Evolutionary conservation across 805 yeast genomes (phyloP).

Genomic region (Naumovozyma baii): DNA sequence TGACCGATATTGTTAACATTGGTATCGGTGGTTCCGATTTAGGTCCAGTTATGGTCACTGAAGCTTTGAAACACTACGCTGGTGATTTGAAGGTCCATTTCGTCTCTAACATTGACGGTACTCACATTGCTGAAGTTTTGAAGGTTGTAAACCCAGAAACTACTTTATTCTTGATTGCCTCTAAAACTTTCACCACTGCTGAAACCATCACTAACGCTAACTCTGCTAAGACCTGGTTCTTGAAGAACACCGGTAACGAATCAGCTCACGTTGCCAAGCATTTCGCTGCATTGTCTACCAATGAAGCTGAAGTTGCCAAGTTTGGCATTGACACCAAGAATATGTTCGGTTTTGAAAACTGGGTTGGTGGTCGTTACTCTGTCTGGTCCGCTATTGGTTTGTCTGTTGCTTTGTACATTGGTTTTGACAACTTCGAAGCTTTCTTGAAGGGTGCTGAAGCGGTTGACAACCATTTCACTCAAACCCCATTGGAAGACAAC

Average conservation of each 20-base stretch:
- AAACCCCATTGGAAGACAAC: conserved; percentile 80
- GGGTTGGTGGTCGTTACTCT: conserved; percentile 99
- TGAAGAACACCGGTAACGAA: conserved; percentile 51
- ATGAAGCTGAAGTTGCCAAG: conserved; percentile 80
- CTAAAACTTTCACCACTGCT: conserved; percentile 98
- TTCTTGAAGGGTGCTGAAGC: conserved; percentile 98
- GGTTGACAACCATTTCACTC: conserved; percentile 79
- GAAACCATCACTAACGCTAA: conserved; percentile 95
- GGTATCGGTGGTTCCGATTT: conserved; percentile 99
- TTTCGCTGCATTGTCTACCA: conserved; percentile 93
- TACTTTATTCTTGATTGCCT: conserved; percentile 84
- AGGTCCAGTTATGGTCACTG: conserved; percentile 99
- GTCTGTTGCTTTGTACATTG: conserved; percentile 89
- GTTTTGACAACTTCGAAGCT: conserved; percentile 84
- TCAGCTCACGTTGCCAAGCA: conserved; percentile 81
- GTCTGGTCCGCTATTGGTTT: conserved; percentile 99
- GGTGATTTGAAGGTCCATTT: conserved; percentile 74
- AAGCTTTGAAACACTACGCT: conserved; percentile 86
- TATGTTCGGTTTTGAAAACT: conserved; percentile 96
- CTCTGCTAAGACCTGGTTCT: conserved; percentile 92
- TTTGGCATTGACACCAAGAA: conserved; percentile 96
- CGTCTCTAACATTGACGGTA: conserved; percentile 97
- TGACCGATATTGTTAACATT: conserved; percentile 90
- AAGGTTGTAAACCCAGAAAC: conserved; percentile 77
- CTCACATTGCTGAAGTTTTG: conserved; percentile 86